Base-by-base conservation (phyloP, 148 eudicot species). In the Camellia granthamiana region DNA sequence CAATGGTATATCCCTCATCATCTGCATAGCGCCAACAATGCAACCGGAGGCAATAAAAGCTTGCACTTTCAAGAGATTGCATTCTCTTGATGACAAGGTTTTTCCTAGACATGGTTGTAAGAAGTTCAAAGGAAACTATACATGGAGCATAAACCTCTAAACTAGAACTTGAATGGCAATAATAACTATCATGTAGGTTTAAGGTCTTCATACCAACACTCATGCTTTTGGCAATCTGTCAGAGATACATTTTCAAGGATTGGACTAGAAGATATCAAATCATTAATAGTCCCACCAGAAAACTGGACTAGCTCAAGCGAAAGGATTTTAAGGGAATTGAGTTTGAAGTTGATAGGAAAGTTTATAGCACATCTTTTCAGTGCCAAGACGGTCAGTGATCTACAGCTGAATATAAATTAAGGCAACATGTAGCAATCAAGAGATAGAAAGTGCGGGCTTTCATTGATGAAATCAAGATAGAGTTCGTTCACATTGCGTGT, bases 51-150 rank as follows among this genome's bases (percentile, higher is more conserved):
- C 77, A 75, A 58, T 42, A 19, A 58, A 75, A 75, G 46, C 66
- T 56, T 75, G 77, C 77, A 30, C 77, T 55, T 42, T 75, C 21
- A 13, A 75, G 66, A 55, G 66, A 38, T 14, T 2, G n/a, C 77
- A 42, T 58, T 75, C 66, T 4, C 6, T 14, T 6, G 6, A 75
- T 15, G 65, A 5, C 13, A 52, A 16, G 41, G 41, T 14, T 3
- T 30, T 15, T 2, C 65, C 63, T 3, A 75, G 23, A 15, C 18
- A 51, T 21, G 11, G 5, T 18, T 46, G 54, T 46, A 44, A 46
- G 18, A 46, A 75, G 65, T 58, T 75, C 77, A 75, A 75, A 41
- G 5, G 63, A 75, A 59, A 16, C 47, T 30, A 75, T 2, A 58
- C 1, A 58, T 3, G 23, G 49, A 30, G 52, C 65, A 75, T 7